phyloP scores from a whole-genome alignment of 2,329 filamentous ascomycete genomes.

The Fusarium sarcochroum region DNA sequence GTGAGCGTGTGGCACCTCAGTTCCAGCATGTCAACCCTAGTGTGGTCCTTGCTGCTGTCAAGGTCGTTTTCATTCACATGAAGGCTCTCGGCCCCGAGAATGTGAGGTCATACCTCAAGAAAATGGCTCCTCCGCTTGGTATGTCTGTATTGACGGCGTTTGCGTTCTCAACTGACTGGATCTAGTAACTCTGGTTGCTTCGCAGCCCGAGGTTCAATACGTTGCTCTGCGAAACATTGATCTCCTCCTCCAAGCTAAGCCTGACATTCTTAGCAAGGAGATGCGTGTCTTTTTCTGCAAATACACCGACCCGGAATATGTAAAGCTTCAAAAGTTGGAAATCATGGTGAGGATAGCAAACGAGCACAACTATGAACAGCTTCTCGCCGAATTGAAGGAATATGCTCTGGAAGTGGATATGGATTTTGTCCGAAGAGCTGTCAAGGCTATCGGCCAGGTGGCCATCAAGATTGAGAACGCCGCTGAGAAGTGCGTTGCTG shows the following conservation, averaged over 20 bases:
- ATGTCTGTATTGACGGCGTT: conserved; percentile 50
- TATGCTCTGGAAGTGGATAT: conserved; percentile 99
- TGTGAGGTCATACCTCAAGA: conserved; percentile 90
- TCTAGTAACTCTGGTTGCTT: conserved; percentile 92
- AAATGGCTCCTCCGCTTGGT: conserved; percentile 98
- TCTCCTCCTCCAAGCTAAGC: conserved; percentile 92
- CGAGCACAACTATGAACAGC: conserved; percentile 94
- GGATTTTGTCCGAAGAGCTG: conserved; percentile 95
- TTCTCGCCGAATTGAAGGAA: conserved; percentile 94
- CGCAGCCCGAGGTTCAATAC: conserved; percentile 96
- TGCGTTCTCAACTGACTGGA: background rate
- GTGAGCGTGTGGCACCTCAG: conserved; percentile 93
- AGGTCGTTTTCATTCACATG: conserved; percentile 98
- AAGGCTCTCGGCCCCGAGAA: conserved; percentile 82
- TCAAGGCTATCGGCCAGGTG: conserved; percentile 97
- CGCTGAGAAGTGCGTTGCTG: conserved; percentile 95
- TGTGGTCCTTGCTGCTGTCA: conserved; percentile 96
- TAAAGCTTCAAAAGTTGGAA: conserved; percentile 97
- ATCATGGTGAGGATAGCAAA: conserved; percentile 99
- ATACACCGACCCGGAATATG: conserved; percentile 97
- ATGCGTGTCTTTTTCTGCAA: conserved; percentile 99
- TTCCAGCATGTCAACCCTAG: conserved; percentile 99
- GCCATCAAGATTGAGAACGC: conserved; percentile 98
- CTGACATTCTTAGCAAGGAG: conserved; percentile 97
- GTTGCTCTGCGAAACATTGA: conserved; percentile 97